These are phyloP conservation scores for Metschnikowia lunata DNA, from an alignment of 805 yeast genomes.

Conservation along the genomic window DNA sequence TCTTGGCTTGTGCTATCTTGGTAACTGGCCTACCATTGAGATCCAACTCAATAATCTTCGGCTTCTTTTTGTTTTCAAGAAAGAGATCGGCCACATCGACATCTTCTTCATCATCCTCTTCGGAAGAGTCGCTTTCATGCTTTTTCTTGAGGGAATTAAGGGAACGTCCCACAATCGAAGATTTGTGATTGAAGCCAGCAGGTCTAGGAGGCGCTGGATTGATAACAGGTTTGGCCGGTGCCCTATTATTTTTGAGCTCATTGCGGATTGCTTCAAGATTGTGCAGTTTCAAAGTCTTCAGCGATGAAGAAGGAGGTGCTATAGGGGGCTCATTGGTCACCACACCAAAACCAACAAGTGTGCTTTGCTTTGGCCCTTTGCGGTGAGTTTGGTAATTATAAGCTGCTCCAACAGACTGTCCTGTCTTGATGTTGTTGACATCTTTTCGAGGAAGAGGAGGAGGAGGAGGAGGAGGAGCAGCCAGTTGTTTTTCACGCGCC, in stretches of 20 bases:
- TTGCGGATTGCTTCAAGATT: constrained; percentile 32
- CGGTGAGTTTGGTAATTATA: constrained; percentile 19
- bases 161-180: constrained; percentile 33
- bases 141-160: constrained; percentile 31
- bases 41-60: constrained; percentile 40
- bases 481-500: constrained; percentile 32
- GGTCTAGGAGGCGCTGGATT: constrained; percentile 51
- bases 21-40: constrained; percentile 38
- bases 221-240: constrained; percentile 15
- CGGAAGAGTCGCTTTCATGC: constrained; percentile 32
- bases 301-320: constrained; percentile 32
- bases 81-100: constrained; percentile 40
- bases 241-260: constrained; percentile 24
- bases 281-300: constrained; percentile 24
- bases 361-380: constrained; percentile 31
- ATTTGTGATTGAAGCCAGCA: constrained; percentile 47
- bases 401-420: constrained; percentile 16
- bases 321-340: constrained; percentile 28
- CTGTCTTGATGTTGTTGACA: constrained; percentile 1
- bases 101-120: constrained; percentile 27
- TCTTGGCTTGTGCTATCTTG: constrained; percentile 22
- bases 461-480: constrained; percentile 7
- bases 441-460: background rate
- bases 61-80: constrained; percentile 32
- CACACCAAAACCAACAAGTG: constrained; percentile 34